Evolutionary conservation across 2,329 filamentous ascomycete species (phyloP).

Genomic region (Aspergillus sp.): DNA sequence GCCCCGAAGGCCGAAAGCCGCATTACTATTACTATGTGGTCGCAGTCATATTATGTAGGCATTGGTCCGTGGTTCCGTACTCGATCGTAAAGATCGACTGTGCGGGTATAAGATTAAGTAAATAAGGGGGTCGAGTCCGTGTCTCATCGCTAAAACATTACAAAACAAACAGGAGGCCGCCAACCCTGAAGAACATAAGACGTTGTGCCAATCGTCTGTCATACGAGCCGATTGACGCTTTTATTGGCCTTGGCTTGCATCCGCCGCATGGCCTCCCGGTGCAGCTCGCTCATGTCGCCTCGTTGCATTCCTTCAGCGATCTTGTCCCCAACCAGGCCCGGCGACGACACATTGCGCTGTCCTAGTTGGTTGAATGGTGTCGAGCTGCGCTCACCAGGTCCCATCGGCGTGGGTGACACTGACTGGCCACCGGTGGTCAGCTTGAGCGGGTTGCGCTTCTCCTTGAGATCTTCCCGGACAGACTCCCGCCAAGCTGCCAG

Average conservation of each 20-base stretch:
- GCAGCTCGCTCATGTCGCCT: constrained; percentile 71
- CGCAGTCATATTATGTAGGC: too few relatives aligned
- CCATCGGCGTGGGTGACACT: constrained; percentile 11
- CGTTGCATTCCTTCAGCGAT: constrained; percentile 76
- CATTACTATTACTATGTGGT: too few relatives aligned
- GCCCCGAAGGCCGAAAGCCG: too few relatives aligned
- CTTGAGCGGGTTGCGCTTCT: constrained; percentile 29
- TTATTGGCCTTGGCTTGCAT: constrained; percentile 67
- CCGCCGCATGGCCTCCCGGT: constrained; percentile 74
- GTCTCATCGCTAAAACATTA: constrained; percentile 6
- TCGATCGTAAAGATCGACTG: not conserved
- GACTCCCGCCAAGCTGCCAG: constrained; percentile 68
- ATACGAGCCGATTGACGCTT: constrained; percentile 19
- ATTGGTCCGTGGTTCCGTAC: not conserved
- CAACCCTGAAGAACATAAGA: constrained; percentile 7
- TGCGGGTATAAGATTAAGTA: not conserved
- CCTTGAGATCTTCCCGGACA: constrained; percentile 61
- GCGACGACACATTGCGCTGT: constrained; percentile 57
- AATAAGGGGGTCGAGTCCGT: not conserved
- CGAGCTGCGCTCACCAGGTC: constrained; percentile 43
- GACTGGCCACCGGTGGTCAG: constrained; percentile 18
- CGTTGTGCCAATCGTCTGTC: not conserved
- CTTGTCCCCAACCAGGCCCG: constrained; percentile 57
- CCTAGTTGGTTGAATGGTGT: constrained; percentile 59
- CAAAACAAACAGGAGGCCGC: not conserved